Evolutionary conservation across 805 yeast species (phyloP).

Genomic region (Helenozyma baotianmanensis): DNA sequence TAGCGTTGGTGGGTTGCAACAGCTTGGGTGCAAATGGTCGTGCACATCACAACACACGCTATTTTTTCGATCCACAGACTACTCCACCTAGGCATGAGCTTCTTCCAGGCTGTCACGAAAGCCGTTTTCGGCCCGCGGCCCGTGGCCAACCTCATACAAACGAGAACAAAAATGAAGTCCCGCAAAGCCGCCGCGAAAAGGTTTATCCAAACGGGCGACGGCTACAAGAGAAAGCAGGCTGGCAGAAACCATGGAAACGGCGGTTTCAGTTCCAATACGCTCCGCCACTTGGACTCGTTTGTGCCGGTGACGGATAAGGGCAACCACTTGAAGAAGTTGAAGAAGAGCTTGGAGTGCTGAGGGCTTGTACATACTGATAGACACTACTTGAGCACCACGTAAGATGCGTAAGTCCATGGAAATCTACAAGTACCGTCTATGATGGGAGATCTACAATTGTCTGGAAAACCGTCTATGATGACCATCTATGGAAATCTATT

Average conservation of each 20-base stretch:
- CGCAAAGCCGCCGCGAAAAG: constrained; percentile 86
- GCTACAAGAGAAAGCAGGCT: constrained; percentile 56
- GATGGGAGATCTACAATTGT: neutral
- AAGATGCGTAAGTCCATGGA: neutral
- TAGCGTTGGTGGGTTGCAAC: neutral
- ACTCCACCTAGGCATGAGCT: constrained; percentile 7
- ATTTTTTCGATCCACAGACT: neutral
- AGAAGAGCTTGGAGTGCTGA: constrained; percentile 38
- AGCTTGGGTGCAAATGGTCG: too few species aligned
- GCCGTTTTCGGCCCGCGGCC: constrained; percentile 17
- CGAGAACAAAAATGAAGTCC: constrained; percentile 58
- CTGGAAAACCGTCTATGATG: neutral
- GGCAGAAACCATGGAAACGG: constrained; percentile 93
- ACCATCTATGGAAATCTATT: constrained; percentile 9
- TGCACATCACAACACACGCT: neutral
- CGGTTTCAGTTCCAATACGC: constrained; percentile 67
- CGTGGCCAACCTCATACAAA: constrained; percentile 27
- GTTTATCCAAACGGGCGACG: constrained; percentile 69
- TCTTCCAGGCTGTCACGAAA: constrained; percentile 14
- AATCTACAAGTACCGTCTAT: neutral
- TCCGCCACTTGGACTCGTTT: constrained; percentile 58
- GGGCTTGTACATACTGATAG: neutral
- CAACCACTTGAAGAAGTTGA: constrained; percentile 56
- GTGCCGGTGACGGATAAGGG: constrained; percentile 47
- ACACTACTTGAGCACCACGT: neutral